Base-by-base conservation (phyloP, 1,284 basidiomycete species). In the Ustilago xerochloae region DNA sequence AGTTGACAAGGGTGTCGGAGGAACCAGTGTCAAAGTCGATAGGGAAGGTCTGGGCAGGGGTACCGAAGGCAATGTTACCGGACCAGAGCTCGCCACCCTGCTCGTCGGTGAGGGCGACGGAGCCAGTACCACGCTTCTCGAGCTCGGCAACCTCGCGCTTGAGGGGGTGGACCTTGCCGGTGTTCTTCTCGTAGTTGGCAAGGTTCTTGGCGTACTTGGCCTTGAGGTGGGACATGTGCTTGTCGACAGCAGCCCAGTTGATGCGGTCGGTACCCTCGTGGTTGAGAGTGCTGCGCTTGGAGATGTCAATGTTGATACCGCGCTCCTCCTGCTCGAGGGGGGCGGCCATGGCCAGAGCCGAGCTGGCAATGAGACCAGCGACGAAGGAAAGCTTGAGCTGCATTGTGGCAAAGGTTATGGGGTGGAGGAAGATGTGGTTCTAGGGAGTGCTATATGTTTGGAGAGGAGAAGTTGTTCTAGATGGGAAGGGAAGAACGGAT, bases 21-120 rank as follows among this genome's bases (percentile, higher is more conserved):
- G 79, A 81, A 32, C 82, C 82, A 8, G 82, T 83, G 72, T 83
- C 82, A 67, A 83, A 83, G 70, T 83, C 81, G 58, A 80, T 76
- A 10, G 57, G 26, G 51, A 81, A 71, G 53, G 52, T 63, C 64
- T 82, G 80, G 6, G 64, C 55, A 16, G 77, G 77, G n/a, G 75
- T 77, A 30, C 82, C 82, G 57, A 63, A 80, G 22, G 75, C 56
- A 36, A 81, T 67, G 54, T 67, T 59, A 36, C 82, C 82, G 36
- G 77, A 69, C 82, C 82, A 84, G 32, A 83, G 77, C 47, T 67
- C 69, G 41, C 67, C 68, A 6, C 55, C 8, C 36, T 59, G n/a
- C 39, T 78, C 53, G 54, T 81, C 81, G 12, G 71, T 73, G 36
- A 84, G 77, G 2, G 28, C 8, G 29, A 84, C 66, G 30, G 66